phyloP scores from a whole-genome alignment of 2,329 filamentous ascomycete genomes.

The Fusarium succisae region DNA sequence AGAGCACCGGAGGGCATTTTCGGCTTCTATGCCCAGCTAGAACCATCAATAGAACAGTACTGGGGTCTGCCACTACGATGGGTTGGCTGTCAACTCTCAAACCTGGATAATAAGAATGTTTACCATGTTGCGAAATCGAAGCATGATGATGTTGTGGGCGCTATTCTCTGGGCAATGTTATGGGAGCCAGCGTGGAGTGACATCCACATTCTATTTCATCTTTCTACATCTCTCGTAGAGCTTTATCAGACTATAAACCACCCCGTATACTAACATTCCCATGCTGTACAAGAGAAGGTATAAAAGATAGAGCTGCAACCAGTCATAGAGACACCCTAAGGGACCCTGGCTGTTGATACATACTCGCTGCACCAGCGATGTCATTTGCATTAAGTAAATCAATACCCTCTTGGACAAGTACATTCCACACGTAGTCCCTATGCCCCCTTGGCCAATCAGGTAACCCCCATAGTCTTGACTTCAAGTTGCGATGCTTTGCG shows the following conservation, averaged over 20 bases:
- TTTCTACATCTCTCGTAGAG: no score
- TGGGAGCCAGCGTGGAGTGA: neutral
- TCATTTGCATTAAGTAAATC: neutral
- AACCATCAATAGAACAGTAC: neutral
- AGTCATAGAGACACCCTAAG: neutral
- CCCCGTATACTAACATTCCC: neutral
- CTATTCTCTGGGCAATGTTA: neutral
- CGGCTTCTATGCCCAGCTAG: neutral
- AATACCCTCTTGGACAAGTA: neutral
- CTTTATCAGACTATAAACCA: neutral
- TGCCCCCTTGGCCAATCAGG: neutral
- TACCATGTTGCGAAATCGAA: neutral
- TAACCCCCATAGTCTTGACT: neutral
- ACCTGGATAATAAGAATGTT: fast-evolving
- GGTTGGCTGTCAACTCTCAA: neutral
- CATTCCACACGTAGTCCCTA: neutral
- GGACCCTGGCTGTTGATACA: neutral
- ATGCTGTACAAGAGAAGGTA: neutral
- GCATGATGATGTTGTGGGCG: fast-evolving
- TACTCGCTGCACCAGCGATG: neutral
- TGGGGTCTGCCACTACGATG: neutral
- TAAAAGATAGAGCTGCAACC: neutral
- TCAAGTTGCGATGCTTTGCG: neutral
- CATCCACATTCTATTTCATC: fast-evolving
- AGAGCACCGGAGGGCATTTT: neutral